Conservation (phyloP, 108 stramenopile genomes). For the Epithemia pelagica region DNA sequence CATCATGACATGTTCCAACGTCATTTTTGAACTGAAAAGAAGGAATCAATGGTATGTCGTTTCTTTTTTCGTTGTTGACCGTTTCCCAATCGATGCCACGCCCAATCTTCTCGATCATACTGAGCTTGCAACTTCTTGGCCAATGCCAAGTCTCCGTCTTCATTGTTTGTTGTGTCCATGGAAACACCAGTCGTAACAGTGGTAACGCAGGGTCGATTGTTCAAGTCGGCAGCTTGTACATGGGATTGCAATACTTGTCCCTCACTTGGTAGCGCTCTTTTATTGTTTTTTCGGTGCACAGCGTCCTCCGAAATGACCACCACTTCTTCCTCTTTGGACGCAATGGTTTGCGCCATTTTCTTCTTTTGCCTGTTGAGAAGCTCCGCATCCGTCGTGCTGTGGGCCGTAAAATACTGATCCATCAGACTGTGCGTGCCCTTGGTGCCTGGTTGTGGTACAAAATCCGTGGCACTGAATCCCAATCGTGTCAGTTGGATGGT, state of each 20-base stretch:
- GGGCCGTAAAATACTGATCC: background rate
- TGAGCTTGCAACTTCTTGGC: slow-evolving; percentile 59
- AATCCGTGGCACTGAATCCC: slow-evolving; percentile 38
- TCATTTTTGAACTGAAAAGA: too few species aligned
- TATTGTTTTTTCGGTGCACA: too few species aligned
- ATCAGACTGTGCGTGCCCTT: background rate
- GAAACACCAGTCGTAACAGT: background rate
- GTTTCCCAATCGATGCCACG: background rate
- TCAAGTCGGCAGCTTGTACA: too few species aligned
- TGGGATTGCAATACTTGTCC: background rate
- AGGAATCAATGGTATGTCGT: background rate
- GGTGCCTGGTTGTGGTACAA: slow-evolving; percentile 22
- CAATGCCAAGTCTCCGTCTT: slow-evolving; percentile 45
- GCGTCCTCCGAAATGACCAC: background rate
- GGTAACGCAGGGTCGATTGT: background rate
- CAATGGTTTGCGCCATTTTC: background rate
- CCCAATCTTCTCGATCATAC: slow-evolving; percentile 49
- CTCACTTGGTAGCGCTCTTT: background rate
- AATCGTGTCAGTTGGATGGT: slow-evolving; percentile 23
- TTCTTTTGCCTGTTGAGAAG: background rate
- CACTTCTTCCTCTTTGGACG: slow-evolving; percentile 6
- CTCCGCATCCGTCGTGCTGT: too few species aligned
- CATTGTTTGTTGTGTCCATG: background rate
- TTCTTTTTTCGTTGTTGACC: background rate
- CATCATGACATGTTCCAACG: too few species aligned